Base-by-base conservation (phyloP, 2,329 filamentous ascomycete species). In the Fusarium virguliforme region DNA sequence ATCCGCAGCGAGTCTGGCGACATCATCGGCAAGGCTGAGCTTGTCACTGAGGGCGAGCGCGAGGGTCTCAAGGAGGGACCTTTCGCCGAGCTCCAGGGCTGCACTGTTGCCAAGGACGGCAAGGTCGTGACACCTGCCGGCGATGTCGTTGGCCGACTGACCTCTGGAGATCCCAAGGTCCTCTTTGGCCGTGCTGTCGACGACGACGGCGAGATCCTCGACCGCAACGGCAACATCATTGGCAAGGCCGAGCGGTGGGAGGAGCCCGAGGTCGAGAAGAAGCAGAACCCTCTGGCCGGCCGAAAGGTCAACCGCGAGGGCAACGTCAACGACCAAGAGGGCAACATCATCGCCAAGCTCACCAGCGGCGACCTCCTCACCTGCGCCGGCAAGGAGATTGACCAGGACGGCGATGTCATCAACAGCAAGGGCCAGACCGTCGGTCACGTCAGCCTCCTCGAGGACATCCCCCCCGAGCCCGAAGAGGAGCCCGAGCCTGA, bases 171-270 rank as follows among this genome's bases (percentile, higher is more conserved):
- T 60, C 79, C 87, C 37, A 94, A 94, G 85, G 84, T 85, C 57
- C 86, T 97, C 1, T 88, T 91, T 38, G 94, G 94, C 15, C 91
- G 93, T 51, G 76, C 85, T 8, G 93, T 96, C 18, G 94, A 96
- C 63, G 91, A 94, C 68, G 93, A 97, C 70, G 94, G 94, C 38
- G 93, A 96, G 63, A 90, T 97, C 34, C 85, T 92, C 62, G 94
- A 96, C 83, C 90, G 90, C 79, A 94, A 94, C 76, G 88, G 88
- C 34, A 90, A 90, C 68, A 77, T 82, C 1, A 78, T 90, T 3
- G 88, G 87, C 30, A 85, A 87, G 67, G 88, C 88, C 1, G 88
- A 90, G 78, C 83, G 88, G 22, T 90, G 87, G 87, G 85, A 88
- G 72, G 86, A 88, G 75, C 82, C 83, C 10, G 85, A 84, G 74